Conservation (phyloP, 208 protist species). For the Angomonas ambiguus region DNA sequence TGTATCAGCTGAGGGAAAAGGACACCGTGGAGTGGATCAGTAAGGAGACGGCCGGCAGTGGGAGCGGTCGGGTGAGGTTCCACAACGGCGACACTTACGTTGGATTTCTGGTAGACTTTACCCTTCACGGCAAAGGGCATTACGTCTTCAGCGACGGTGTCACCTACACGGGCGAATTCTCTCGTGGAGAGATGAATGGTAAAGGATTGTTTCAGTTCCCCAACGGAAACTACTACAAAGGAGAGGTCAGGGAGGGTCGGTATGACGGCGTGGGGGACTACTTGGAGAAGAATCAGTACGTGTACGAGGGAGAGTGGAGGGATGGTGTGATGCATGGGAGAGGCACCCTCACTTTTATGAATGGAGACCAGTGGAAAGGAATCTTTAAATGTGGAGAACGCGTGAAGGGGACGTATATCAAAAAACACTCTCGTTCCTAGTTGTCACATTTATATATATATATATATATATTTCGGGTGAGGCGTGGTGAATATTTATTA, state of each 20-base stretch:
- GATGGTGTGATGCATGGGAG: constrained; percentile 53
- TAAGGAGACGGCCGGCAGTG: constrained; percentile 20
- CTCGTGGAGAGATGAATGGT: neutral
- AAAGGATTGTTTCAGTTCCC: constrained; percentile 1
- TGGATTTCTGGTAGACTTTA: constrained; percentile 42
- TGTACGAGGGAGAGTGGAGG: constrained; percentile 67
- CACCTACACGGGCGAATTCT: constrained; percentile 43
- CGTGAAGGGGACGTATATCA: constrained; percentile 36
- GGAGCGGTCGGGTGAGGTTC: constrained; percentile 46
- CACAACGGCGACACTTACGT: constrained; percentile 60
- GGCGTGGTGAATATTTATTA: neutral
- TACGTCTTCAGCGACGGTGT: constrained; percentile 45
- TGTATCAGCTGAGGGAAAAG: neutral
- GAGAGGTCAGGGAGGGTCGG: constrained; percentile 31
- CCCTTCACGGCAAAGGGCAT: constrained; percentile 46
- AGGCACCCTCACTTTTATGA: constrained; percentile 51
- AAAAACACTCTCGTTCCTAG: too few species aligned
- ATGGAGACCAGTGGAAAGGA: constrained; percentile 72
- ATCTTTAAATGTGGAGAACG: constrained; percentile 40
- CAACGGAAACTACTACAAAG: constrained; percentile 59
- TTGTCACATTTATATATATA: too few species aligned
- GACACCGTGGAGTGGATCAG: neutral
- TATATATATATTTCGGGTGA: constrained; percentile 6
- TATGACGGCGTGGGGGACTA: constrained; percentile 56
- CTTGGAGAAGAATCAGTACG: constrained; percentile 26